Evolutionary conservation across 2,329 filamentous ascomycete species (phyloP).

Genomic region (Neonectria punicea): DNA sequence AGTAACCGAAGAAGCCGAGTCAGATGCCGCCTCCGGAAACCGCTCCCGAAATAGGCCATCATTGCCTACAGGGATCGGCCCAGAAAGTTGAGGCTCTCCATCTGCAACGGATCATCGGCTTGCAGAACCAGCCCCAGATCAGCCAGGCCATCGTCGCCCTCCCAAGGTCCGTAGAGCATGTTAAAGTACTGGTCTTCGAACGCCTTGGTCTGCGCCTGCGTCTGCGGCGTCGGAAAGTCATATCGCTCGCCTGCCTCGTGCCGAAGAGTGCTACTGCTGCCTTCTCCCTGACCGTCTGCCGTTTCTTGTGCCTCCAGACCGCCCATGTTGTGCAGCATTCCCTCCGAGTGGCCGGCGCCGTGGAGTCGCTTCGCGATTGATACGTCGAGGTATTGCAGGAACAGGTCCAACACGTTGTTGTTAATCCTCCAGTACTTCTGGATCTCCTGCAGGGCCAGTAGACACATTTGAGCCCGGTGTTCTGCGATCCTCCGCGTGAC

Average conservation of each 20-base stretch:
- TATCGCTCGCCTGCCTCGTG: conserved; percentile 9
- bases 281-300: neutral
- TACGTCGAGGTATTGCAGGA: conserved; percentile 51
- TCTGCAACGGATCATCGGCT: conserved; percentile 45
- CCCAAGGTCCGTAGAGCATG: conserved; percentile 49
- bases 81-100: conserved; percentile 44
- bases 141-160: conserved; percentile 49
- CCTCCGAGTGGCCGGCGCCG: conserved; percentile 30
- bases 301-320: conserved; percentile 3
- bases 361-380: conserved; percentile 50
- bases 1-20: conserved; percentile 29
- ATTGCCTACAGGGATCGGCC: conserved; percentile 40
- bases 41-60: neutral
- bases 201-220: conserved; percentile 37
- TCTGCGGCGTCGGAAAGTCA: conserved; percentile 27
- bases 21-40: neutral
- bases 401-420: conserved; percentile 52
- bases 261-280: neutral
- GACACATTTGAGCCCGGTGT: conserved; percentile 51
- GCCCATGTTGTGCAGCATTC: conserved; percentile 3
- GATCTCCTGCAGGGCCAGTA: conserved; percentile 51
- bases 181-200: conserved; percentile 51
- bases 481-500: conserved; percentile 49
- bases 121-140: conserved; percentile 49
- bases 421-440: conserved; percentile 55